Evolutionary conservation across 2,329 filamentous ascomycete species (phyloP).

Genomic region (Nemania sp.): DNA sequence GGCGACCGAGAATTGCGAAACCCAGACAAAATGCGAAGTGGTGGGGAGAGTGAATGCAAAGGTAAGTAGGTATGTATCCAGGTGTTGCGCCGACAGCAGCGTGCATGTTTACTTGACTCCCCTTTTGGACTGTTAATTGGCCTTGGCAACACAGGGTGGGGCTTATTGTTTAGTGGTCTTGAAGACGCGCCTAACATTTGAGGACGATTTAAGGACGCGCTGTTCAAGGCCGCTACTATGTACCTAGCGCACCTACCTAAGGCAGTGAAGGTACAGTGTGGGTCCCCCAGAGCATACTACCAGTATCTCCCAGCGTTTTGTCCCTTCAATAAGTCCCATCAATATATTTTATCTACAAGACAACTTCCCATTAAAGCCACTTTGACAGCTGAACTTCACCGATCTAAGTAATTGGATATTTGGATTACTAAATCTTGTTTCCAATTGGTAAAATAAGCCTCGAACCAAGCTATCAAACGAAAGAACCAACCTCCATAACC

Average conservation of each 20-base stretch:
- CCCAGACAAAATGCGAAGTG: not conserved
- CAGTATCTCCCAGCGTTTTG: not conserved
- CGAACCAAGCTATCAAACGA: not conserved
- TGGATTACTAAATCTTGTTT: not conserved
- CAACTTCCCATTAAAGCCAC: not conserved
- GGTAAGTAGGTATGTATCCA: not conserved
- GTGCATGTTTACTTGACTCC: conserved; percentile 30
- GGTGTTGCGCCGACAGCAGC: not conserved
- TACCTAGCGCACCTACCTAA: not conserved
- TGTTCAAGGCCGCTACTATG: not conserved
- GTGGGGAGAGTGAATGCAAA: conserved; percentile 26
- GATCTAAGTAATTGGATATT: not conserved
- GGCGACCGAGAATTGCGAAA: conserved; percentile 13
- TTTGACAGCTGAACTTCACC: too few relatives aligned
- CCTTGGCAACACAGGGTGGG: conserved; percentile 27
- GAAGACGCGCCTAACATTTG: conserved; percentile 40
- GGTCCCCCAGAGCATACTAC: not conserved
- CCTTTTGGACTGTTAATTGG: conserved; percentile 41
- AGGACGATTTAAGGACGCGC: conserved; percentile 42
- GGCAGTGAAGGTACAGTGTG: not conserved
- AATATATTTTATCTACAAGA: not conserved
- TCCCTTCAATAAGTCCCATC: not conserved
- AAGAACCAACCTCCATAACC: conserved; percentile 3
- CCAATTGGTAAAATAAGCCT: not conserved
- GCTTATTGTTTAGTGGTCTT: conserved; percentile 27